Evolutionary conservation across 1,284 basidiomycete genomes (phyloP).

Genomic region (Ustilago xerochloae): DNA sequence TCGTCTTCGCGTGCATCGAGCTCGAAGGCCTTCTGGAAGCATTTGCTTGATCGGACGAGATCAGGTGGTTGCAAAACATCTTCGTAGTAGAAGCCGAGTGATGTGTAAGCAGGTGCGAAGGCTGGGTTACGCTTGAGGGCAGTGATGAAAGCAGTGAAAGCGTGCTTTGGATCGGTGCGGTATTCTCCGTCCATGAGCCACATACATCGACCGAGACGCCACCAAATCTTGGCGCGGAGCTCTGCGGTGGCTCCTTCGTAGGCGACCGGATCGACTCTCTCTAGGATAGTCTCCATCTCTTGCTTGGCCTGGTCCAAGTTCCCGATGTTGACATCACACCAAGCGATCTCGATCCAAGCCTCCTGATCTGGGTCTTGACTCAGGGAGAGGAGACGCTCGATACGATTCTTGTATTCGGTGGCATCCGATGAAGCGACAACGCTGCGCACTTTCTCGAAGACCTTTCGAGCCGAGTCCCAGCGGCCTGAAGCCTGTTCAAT

Average conservation of each 20-base stretch:
- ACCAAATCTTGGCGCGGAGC: conserved; percentile 80
- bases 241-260: conserved; percentile 57
- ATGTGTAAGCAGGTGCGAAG: conserved; percentile 92
- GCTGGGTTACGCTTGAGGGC: conserved; percentile 81
- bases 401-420: conserved; percentile 60
- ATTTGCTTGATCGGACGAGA: conserved; percentile 86
- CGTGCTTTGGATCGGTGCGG: conserved; percentile 56
- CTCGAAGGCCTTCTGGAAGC: conserved; percentile 98
- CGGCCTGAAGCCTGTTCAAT: conserved; percentile 76
- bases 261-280: conserved; percentile 71
- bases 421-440: conserved; percentile 10
- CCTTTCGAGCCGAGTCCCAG: conserved; percentile 78
- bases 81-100: conserved; percentile 89
- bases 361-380: conserved; percentile 73
- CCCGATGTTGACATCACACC: conserved; percentile 80
- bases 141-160: conserved; percentile 78
- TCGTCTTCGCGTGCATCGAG: conserved; percentile 88
- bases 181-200: conserved; percentile 78
- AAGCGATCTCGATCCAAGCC: conserved; percentile 83
- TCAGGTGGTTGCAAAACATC: conserved; percentile 80
- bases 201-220: conserved; percentile 81
- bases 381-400: conserved; percentile 66
- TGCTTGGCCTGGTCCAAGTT: conserved; percentile 73
- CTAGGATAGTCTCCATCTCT: conserved; percentile 75
- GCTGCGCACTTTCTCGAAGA: conserved; percentile 73